A percentile compares a stretch with the other conserved stretches of the same genome.
Conservation (phyloP, 1,139 yeast species). For the Yamadazyma taylorii region DNA sequence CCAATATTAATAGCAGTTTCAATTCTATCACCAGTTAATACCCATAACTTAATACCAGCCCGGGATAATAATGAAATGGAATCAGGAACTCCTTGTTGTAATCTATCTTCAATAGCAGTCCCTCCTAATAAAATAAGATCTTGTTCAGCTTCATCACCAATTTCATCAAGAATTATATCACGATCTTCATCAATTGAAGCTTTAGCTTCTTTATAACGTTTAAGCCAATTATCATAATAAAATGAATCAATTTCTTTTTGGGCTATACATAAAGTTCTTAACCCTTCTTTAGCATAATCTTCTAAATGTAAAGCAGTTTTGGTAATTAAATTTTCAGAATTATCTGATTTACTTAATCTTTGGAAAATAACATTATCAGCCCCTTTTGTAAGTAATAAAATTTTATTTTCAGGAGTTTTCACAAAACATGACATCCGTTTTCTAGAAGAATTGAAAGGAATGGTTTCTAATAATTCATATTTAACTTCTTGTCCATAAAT, state of each 20-base stretch:
- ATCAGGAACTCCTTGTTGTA: conserved; percentile 96
- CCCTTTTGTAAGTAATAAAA: conserved; percentile 73
- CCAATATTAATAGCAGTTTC: conserved; percentile 99
- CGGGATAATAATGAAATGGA: conserved; percentile 79
- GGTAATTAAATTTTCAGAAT: conserved; percentile 35
- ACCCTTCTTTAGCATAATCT: conserved; percentile 94
- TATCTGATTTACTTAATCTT: conserved; percentile 50
- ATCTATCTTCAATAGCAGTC: conserved; percentile 94
- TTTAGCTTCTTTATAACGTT: conserved; percentile 67
- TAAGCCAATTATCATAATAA: conserved; percentile 67
- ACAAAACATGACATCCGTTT: conserved; percentile 69
- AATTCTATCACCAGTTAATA: conserved; percentile 93
- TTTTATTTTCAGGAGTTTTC: conserved; percentile 46
- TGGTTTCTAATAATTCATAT: conserved; percentile 70
- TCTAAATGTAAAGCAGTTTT: conserved; percentile 79
- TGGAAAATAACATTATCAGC: conserved; percentile 91
- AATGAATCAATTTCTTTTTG: conserved; percentile 66
- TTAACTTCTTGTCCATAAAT: conserved; percentile 74
- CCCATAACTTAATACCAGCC: conserved; percentile 97
- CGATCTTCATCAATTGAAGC: conserved; percentile 73
- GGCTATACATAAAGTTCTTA: conserved; percentile 92
- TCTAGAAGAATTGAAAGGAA: conserved; percentile 89
- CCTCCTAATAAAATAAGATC: conserved; percentile 81
- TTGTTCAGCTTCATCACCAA: conserved; percentile 79
- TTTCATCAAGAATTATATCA: conserved; percentile 73